phyloP scores from a whole-genome alignment of 225 moss, liverwort and hornwort genomes.

The Climacium dendroides region DNA sequence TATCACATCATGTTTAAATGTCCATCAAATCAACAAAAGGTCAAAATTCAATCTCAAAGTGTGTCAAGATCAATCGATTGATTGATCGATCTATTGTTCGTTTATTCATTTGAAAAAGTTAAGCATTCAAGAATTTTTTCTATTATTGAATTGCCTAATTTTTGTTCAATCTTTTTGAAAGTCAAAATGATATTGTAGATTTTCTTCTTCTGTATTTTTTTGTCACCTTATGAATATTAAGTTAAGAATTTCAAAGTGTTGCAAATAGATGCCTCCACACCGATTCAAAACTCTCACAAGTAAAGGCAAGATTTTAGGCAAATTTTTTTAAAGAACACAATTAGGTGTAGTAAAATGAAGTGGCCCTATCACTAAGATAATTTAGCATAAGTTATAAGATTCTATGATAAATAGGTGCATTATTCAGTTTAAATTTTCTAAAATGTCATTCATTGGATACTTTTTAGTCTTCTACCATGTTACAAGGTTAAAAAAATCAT shows the following conservation, averaged over 20 bases:
- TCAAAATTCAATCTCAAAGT: too few species aligned
- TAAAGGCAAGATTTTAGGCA: rapidly evolving
- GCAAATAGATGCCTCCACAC: rapidly evolving
- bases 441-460: rapidly evolving
- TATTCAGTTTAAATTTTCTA: rapidly evolving
- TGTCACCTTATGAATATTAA: too few species aligned
- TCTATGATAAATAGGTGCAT: not conserved
- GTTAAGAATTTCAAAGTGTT: not conserved
- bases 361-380: rapidly evolving
- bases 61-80: too few species aligned
- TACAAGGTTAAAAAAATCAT: not conserved
- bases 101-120: too few species aligned
- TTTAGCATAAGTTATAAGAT: rapidly evolving
- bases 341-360: not conserved
- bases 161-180: not conserved
- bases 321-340: not conserved
- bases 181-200: not conserved
- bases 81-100: too few species aligned
- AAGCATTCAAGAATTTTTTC: not conserved
- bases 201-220: not conserved
- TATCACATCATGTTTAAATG: too few species aligned
- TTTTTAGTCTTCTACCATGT: rapidly evolving
- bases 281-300: rapidly evolving
- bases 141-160: not conserved
- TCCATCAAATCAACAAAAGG: too few species aligned